Evolutionary conservation across 306 rosid species (phyloP).

Genomic region (Lathyrus oleraceus): DNA sequence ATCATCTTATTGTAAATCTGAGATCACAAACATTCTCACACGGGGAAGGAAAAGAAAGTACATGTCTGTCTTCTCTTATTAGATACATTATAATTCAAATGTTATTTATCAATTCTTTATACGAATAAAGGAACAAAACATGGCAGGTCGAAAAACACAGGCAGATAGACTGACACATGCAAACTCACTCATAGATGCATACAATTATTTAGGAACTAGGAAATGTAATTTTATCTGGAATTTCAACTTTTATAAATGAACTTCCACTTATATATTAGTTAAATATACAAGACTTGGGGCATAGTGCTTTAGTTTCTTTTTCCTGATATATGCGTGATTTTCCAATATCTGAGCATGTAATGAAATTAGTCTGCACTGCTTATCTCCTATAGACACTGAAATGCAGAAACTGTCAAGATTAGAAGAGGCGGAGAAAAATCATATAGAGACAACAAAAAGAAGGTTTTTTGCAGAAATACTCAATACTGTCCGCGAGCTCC

Average conservation of each 20-base stretch:
- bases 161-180: slow-evolving; percentile 1
- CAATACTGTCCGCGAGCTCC: slow-evolving; percentile 93
- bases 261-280: slow-evolving; percentile 4
- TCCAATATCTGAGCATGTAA: slow-evolving; percentile 27
- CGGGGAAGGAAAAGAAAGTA: slow-evolving; percentile 10
- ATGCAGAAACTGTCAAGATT: slow-evolving; percentile 91
- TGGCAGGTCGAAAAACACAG: slow-evolving; percentile 2
- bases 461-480: slow-evolving; percentile 87
- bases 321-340: slow-evolving; percentile 22
- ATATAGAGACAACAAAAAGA: slow-evolving; percentile 82
- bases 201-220: background rate
- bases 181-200: background rate
- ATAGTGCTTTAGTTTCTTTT: slow-evolving; percentile 15
- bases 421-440: slow-evolving; percentile 87
- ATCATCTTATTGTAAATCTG: slow-evolving; percentile 26
- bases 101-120: slow-evolving; percentile 17
- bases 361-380: slow-evolving; percentile 31
- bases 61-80: slow-evolving; percentile 12
- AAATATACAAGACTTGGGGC: slow-evolving; percentile 13
- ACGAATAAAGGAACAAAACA: slow-evolving; percentile 21
- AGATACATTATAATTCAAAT: background rate
- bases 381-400: slow-evolving; percentile 37
- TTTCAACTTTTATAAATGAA: slow-evolving; percentile 7
- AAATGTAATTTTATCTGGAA: slow-evolving; percentile 24
- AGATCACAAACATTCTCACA: slow-evolving; percentile 6